Base-by-base conservation (phyloP, 2,329 filamentous ascomycete species). In the Monilinia aucupariae region DNA sequence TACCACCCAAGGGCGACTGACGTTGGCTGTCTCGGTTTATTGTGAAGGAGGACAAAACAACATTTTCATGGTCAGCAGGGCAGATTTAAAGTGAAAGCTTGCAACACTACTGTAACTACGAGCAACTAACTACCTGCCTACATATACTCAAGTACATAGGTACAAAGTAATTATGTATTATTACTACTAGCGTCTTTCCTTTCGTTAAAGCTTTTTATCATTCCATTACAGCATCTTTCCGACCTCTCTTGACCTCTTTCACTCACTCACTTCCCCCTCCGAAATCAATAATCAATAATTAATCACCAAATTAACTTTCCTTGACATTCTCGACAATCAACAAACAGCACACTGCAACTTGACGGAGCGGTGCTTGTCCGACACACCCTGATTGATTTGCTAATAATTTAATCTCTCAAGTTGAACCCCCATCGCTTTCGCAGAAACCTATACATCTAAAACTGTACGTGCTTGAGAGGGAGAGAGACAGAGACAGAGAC, bases 41-140 rank as follows among this genome's bases (percentile, higher is more conserved):
- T n/a, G n/a, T n/a, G n/a, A n/a, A n/a, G n/a, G n/a, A n/a, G n/a
- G n/a, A n/a, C n/a, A n/a, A n/a, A n/a, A n/a, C n/a, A n/a, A n/a
- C n/a, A 12, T 34, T 56, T 56, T 39, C 41, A 47, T 56, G 41
- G 54, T 56, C 54, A 56, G 54, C 54, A 56, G 54, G 54, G 54
- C 54, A 56, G 27, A 22, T 47, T 47, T 25, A 30, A 22, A 25
- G 12, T 56, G 41, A 47, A 47, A 45, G 54, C 54, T 56, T 56
- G 54, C 27, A 22, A 22, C 30, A 25, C 41, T 41, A 55, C 52
- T 22, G n/a, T n/a, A n/a, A n/a, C n/a, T n/a, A n/a, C n/a, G n/a
- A n/a, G n/a, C n/a, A n/a, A n/a, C n/a, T n/a, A 45, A 20, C 39
- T 48, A 48, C n/a, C 22, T 12, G n/a, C n/a, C n/a, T n/a, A n/a